Percentiles rank a stretch among this genome's conserved stretches.
These are phyloP conservation scores for Herpotrichia juniperi DNA, from an alignment of 2,329 filamentous ascomycete genomes.

Conservation along the genomic window DNA sequence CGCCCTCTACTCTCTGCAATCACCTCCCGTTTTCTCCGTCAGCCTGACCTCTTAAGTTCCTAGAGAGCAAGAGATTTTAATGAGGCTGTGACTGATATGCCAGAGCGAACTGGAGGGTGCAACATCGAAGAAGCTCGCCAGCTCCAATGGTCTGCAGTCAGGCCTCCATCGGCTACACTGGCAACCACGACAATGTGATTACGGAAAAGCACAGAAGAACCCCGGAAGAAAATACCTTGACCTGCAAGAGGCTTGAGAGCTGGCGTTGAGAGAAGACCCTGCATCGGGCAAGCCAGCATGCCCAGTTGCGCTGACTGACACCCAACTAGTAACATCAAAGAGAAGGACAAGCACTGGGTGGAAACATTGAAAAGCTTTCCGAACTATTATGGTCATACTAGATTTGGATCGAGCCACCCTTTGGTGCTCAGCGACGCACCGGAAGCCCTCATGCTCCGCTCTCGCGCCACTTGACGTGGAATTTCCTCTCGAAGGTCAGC, in stretches of 20 bases:
- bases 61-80: too few relatives aligned
- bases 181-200: neutral
- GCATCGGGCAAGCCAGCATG: neutral
- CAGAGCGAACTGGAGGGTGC: too few relatives aligned
- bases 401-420: neutral
- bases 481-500: conserved; percentile 20
- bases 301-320: neutral
- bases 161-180: too few relatives aligned
- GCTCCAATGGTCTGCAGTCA: too few relatives aligned
- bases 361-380: neutral
- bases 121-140: too few relatives aligned
- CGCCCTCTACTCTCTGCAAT: too few relatives aligned
- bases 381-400: neutral
- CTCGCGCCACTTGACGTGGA: conserved; percentile 15
- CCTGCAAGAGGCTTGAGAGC: neutral
- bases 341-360: neutral
- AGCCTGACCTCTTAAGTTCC: too few relatives aligned
- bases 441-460: conserved; percentile 21
- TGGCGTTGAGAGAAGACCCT: neutral
- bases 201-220: neutral
- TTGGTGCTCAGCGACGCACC: conserved; percentile 27
- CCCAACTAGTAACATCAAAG: conserved; percentile 1
- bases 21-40: too few relatives aligned
- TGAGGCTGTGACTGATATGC: too few relatives aligned
- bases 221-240: neutral